Percentiles rank a stretch among this genome's conserved stretches.
Conservation (phyloP, 805 yeast species). For the Myxozyma neotropica region DNA sequence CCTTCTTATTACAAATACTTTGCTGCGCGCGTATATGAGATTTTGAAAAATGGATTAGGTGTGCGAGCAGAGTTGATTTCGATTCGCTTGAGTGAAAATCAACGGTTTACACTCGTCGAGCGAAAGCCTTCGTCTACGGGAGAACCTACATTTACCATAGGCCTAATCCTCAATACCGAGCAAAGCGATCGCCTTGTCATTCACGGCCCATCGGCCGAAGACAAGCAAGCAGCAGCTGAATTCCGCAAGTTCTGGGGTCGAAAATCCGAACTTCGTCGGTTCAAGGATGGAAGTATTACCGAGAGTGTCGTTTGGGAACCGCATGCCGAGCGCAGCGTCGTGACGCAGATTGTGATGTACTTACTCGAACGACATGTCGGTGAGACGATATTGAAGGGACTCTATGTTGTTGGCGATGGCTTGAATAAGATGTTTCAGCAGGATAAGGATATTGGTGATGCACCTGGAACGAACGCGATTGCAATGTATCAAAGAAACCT, state of each 20-base stretch:
- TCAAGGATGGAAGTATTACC: conserved; percentile 86
- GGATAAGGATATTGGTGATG: conserved; percentile 42
- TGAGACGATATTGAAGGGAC: conserved; percentile 42
- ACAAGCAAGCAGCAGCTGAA: conserved; percentile 59
- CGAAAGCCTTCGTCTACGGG: conserved; percentile 34
- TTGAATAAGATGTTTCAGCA: conserved; percentile 42
- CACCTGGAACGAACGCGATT: conserved; percentile 13
- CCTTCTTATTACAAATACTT: conserved; percentile 24
- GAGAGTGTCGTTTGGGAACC: conserved; percentile 87
- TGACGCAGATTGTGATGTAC: conserved; percentile 64
- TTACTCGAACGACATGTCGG: conserved; percentile 65
- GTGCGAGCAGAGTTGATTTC: conserved; percentile 44
- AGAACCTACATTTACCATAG: conserved; percentile 47
- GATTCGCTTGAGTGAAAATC: conserved; percentile 40
- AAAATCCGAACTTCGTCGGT: conserved; percentile 81
- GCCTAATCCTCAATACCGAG: conserved; percentile 67
- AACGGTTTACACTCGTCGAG: conserved; percentile 38
- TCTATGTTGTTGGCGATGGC: conserved; percentile 14
- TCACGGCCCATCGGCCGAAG: conserved; percentile 74
- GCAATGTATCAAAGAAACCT: conserved; percentile 38
- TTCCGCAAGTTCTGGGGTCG: conserved; percentile 90
- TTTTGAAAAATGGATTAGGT: conserved; percentile 40
- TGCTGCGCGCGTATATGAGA: conserved; percentile 49
- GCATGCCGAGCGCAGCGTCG: conserved; percentile 51
- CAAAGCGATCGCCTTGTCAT: conserved; percentile 82